Base-by-base conservation (phyloP, 805 yeast genomes). In the Lachancea waltii region DNA sequence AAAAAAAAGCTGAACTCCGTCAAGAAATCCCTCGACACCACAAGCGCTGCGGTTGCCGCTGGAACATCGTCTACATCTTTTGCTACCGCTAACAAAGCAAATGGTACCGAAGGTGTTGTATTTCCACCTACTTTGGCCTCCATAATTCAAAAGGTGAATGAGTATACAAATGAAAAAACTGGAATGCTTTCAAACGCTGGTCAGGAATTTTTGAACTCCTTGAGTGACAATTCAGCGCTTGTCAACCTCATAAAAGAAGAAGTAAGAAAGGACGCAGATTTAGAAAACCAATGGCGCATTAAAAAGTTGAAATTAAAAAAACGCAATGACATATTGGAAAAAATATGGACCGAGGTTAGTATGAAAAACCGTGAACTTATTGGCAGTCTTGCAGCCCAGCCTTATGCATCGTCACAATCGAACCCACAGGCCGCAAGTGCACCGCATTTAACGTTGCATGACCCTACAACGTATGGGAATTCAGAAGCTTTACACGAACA, bases 111-210 rank as follows among this genome's bases (percentile, higher is more conserved):
- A 20, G 45, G 34, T 15, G 19, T 28, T 9, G 7, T 33, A 2
- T 13, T 32, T n/a, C 25, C 46, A 7, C 31, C 33, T 8, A 30
- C 27, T 17, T 7, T 36, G 42, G 11, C 31, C 38, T 11, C 33
- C 20, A 36, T 55, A 10, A 26, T 53, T 8, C 51, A 47, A 28
- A 51, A 48, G 21, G 39, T 56, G n/a, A 42, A 44, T 21, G 55
- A 53, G 17, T 43, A 33, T 13, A 51, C 54, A 2, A 29, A 42
- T 3, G 58, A 53, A 10, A 56, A 46, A 22, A 51, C 55, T 16
- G 63, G 63, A 5, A 32, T 54, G n/a, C 36, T 55, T 19, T 45
- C 40, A 11, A 36, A 33, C 18, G 35, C 48, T 10, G 62, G 63
- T 23, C 58, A 55, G 31, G 53, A 48, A 10, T 43, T 49, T 18